phyloP scores from a whole-genome alignment of 768 basidiomycete genomes.

The Leccinum barrowsii region DNA sequence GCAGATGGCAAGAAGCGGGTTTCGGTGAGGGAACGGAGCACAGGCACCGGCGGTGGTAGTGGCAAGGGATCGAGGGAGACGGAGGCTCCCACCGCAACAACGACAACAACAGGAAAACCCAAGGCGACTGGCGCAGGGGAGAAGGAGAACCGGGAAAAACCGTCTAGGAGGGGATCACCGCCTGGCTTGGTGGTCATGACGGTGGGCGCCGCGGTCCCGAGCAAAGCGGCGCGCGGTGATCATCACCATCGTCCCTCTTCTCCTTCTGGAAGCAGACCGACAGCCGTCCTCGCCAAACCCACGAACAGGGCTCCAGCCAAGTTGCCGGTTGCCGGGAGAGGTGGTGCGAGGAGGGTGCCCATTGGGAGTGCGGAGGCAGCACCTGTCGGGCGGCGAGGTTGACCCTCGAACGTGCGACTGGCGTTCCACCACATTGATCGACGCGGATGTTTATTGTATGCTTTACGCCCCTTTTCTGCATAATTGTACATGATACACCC shows the following conservation, averaged over 20 bases:
- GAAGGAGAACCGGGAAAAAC: constrained; percentile 38
- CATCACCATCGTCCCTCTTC: background rate
- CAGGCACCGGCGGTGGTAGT: background rate
- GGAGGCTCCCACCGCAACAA: constrained; percentile 8
- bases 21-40: constrained; percentile 38
- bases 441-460: constrained; percentile 9
- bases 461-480: constrained; percentile 5
- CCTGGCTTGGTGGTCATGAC: constrained; percentile 7
- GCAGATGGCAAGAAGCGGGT: constrained; percentile 27
- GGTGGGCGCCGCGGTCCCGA: constrained; percentile 15
- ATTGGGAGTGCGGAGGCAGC: constrained; percentile 67
- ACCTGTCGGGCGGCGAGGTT: constrained; percentile 45
- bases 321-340: constrained; percentile 32
- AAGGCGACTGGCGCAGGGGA: constrained; percentile 29
- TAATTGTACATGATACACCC: constrained; percentile 26
- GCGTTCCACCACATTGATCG: background rate
- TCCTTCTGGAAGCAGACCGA: constrained; percentile 7
- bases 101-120: constrained; percentile 22
- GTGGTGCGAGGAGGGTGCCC: constrained; percentile 62
- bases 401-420: background rate
- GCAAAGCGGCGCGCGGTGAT: constrained; percentile 6
- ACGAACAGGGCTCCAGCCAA: constrained; percentile 25
- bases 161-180: constrained; percentile 26
- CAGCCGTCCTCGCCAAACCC: constrained; percentile 9
- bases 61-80: constrained; percentile 31